phyloP scores from a whole-genome alignment of 2,329 filamentous ascomycete species.

The Fusarium veterinarium region DNA sequence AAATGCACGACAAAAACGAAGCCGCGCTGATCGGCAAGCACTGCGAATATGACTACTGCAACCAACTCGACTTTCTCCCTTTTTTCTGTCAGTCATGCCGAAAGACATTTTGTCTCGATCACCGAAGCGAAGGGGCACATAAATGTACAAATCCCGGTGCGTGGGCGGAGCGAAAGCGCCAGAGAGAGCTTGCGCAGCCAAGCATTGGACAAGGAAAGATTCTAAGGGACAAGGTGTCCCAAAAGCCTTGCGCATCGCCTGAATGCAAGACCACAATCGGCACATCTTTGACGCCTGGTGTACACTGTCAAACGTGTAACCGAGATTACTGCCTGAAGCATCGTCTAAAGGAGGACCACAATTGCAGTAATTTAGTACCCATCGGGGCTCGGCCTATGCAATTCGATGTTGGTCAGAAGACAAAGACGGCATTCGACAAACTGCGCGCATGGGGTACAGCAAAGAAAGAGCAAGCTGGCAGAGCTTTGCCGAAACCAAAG shows the following conservation, averaged over 20 bases:
- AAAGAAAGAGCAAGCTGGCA: constrained; percentile 73
- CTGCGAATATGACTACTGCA: constrained; percentile 92
- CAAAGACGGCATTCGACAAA: constrained; percentile 78
- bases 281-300: constrained; percentile 73
- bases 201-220: constrained; percentile 66
- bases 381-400: constrained; percentile 61
- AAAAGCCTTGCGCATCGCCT: constrained; percentile 75
- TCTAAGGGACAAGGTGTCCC: constrained; percentile 64
- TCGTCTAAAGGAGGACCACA: constrained; percentile 81
- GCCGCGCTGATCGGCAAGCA: constrained; percentile 88
- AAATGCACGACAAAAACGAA: constrained; percentile 78
- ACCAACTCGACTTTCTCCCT: constrained; percentile 94
- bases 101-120: constrained; percentile 90
- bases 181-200: constrained; percentile 64
- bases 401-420: constrained; percentile 68
- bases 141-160: constrained; percentile 70
- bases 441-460: constrained; percentile 83
- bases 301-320: constrained; percentile 78
- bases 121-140: constrained; percentile 87
- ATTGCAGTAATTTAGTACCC: constrained; percentile 80
- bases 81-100: constrained; percentile 92
- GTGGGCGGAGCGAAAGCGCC: constrained; percentile 69
- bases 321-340: constrained; percentile 83
- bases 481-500: constrained; percentile 71
- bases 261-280: constrained; percentile 78